Evolutionary conservation across 352 stramenopile genomes (phyloP), one percentile per base, ranked within the genome.

Genomic region (Poterioochromonas sp.): DNA sequence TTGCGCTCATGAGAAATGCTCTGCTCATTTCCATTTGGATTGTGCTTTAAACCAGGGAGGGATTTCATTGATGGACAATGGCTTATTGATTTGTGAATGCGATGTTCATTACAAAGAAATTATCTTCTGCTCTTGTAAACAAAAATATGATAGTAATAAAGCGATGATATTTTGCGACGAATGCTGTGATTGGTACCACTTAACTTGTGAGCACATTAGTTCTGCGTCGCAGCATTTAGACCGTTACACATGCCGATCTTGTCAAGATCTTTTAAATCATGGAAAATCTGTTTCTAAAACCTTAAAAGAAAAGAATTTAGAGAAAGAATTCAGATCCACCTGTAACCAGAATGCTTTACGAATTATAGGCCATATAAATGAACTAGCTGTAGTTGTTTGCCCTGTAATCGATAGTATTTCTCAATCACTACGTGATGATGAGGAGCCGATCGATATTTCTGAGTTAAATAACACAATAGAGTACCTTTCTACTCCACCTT

Each of bases 141-240:
- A 41, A 71, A 71, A 71, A 47, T 71, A 71, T 47, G 62, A 71
- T 29, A 71, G 26, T 47, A 44, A 5, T 22, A 71, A 43, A n/a
- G 29, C 5, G 2, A 47, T 47, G 34, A 29, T 71, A 43, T 71
- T 12, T 71, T 71, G 62, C 41, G 62, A 71, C 41, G 34, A 41
- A 47, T 71, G 62, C 41, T 29, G 11, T 29, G 62, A 71, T 22
- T 71, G 62, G 62, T 71, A 44, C 41, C 62, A 71, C 41, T 5
- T 43, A 32, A 44, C 29, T 44, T 71, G 62, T n/a, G 34, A 44
- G 8, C 2, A 43, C 5, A 12, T 71, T 3, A 43, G 20, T 32
- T 3, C 62, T 41, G 62, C 39, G 3, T 8, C 18, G 15, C 8
- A 44, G 11, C 34, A 71, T 26, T 47, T 47, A 29, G 39, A 41